Base-by-base conservation (phyloP, 352 stramenopile species). In the Phytophthora sansomeana region DNA sequence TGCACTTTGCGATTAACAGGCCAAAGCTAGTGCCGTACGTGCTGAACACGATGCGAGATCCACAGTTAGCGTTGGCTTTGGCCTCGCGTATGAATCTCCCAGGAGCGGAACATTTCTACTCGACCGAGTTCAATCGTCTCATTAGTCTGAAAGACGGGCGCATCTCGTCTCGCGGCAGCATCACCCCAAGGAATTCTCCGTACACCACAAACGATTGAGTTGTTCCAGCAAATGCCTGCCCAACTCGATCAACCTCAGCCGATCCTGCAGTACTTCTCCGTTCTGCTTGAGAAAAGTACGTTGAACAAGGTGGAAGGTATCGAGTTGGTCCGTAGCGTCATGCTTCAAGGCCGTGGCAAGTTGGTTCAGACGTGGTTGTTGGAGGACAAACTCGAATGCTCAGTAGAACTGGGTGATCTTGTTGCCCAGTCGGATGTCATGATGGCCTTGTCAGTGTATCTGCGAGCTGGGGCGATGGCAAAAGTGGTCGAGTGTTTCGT, bases 401-500 rank as follows among this genome's bases (percentile, higher is more conserved):
- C 95, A 0, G 97, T 99, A 69, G 93, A 98, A 72, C 87, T 99
- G 17, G 97, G 97, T 75, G 97, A 99, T 74, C 86, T 99, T 59
- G 97, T 99, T 26, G 91, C 90, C 48, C 88, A 95, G 52, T 90
- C 92, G 36, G 98, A 99, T 79, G 96, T 92, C 9, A 99, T 97
- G 8, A 99, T 99, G 93, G 98, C 98, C 5, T 85, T 99, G 39
- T 98, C 92, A 42, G 96, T 99, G 8, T 99, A 99, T 78, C 84
- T 99, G 60, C 90, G 97, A 52, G 91, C 90, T 32, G 97, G 99
- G 65, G 97, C 98, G 47, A 97, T 98, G 26, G 97, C 98, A 53
- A 99, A 99, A 86, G 98, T 99, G 33, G 98, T 99, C 67, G 98
- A 99, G 69, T 99, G 97, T 81, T 99, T 99, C 76, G 93, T 99